A percentile compares a stretch with the other conserved stretches of the same genome.
phyloP scores from a whole-genome alignment of 352 stramenopile species.

The Phytophthora aleatoria region DNA sequence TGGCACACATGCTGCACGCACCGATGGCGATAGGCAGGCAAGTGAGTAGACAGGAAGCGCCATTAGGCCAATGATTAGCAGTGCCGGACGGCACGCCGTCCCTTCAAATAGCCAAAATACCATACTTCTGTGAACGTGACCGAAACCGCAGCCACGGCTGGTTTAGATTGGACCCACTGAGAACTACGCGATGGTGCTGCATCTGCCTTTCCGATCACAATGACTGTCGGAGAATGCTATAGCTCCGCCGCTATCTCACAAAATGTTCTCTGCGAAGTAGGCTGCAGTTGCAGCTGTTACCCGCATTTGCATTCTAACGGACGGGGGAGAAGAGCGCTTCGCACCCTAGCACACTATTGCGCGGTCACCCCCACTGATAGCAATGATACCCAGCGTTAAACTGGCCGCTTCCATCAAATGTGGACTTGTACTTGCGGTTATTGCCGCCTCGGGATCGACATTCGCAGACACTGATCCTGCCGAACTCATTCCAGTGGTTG shows the following conservation, averaged over 20 bases:
- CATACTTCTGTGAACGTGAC: too few relatives aligned
- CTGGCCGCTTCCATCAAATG: neutral
- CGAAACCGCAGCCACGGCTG: too few relatives aligned
- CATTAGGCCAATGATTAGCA: too few relatives aligned
- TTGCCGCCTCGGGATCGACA: neutral
- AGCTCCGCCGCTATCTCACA: conserved; percentile 1
- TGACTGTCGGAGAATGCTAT: neutral
- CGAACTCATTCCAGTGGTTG: conserved; percentile 20
- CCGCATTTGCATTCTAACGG: conserved; percentile 8
- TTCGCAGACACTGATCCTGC: conserved; percentile 10
- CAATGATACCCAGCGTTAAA: neutral
- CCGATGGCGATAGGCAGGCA: too few relatives aligned
- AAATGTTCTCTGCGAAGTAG: conserved; percentile 13
- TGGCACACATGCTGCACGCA: too few relatives aligned
- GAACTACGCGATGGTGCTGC: conserved; percentile 9
- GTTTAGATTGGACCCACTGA: neutral
- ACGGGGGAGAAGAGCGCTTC: neutral
- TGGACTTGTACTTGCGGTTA: neutral
- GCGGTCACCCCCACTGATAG: neutral
- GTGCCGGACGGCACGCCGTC: too few relatives aligned
- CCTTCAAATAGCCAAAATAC: too few relatives aligned
- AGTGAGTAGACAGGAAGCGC: too few relatives aligned
- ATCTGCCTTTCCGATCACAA: neutral
- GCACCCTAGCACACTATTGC: neutral
- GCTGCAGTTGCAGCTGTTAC: neutral